A percentile compares a stretch with the other conserved stretches of the same genome.
Evolutionary conservation across 2,329 filamentous ascomycete species (phyloP).

Genomic region (Hymenoscyphus infarciens): DNA sequence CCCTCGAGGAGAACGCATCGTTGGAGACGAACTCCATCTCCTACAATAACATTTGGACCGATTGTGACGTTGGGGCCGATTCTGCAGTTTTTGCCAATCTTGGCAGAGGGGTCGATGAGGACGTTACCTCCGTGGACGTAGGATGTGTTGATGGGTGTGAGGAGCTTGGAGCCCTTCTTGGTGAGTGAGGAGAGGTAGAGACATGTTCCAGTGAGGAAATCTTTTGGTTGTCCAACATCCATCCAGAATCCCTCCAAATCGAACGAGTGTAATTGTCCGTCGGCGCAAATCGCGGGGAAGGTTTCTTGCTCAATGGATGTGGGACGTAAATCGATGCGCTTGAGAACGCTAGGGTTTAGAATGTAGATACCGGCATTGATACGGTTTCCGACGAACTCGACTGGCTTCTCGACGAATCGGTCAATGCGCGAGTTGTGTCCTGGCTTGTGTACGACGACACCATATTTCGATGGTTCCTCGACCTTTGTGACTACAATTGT

Average conservation of each 20-base stretch:
- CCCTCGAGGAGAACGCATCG: conserved; percentile 85
- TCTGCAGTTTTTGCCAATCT: conserved; percentile 97
- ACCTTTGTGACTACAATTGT: conserved; percentile 99
- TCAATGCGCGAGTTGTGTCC: conserved; percentile 89
- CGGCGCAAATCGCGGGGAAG: conserved; percentile 88
- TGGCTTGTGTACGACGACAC: conserved; percentile 96
- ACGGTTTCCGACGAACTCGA: conserved; percentile 97
- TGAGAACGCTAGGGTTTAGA: conserved; percentile 85
- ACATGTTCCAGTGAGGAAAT: conserved; percentile 94
- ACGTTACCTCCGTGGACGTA: conserved; percentile 94
- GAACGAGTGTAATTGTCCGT: conserved; percentile 90
- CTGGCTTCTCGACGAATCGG: conserved; percentile 98
- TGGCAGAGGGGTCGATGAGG: conserved; percentile 87
- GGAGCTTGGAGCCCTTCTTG: conserved; percentile 83
- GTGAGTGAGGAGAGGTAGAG: conserved; percentile 90
- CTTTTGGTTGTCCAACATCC: conserved; percentile 98
- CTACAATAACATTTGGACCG: conserved; percentile 85
- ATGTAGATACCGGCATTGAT: conserved; percentile 99
- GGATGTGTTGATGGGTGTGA: conserved; percentile 68
- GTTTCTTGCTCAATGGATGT: conserved; percentile 99
- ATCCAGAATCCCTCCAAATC: conserved; percentile 99
- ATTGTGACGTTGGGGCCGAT: conserved; percentile 98
- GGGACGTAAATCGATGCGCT: conserved; percentile 90
- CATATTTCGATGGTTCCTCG: conserved; percentile 97
- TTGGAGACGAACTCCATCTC: conserved; percentile 91